Evolutionary conservation across 441 rosid genomes (phyloP), one percentile per base, ranked within the genome.

Genomic region (Dalechampia spathulata): DNA sequence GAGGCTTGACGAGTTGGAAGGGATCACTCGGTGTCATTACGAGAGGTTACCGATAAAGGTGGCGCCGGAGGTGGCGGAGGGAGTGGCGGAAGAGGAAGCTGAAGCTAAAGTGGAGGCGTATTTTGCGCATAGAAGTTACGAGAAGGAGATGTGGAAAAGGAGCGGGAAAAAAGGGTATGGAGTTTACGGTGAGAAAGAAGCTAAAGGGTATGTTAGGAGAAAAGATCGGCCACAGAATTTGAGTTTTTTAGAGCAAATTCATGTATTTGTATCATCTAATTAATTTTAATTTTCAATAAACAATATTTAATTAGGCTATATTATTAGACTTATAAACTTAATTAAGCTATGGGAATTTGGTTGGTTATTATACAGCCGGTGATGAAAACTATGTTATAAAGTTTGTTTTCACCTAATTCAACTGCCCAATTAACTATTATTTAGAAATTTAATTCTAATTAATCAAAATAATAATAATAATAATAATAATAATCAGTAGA

Each of bases 1-100:
- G 8, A 72, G 82, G 11, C 70, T 87, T 6, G 96, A 87, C 36
- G 93, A 87, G 57, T 71, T 88, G 37, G 93, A 88, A 63, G 90
- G 96, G 39, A 81, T 80, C 11, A 63, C 38, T 7, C 65, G 72
- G 1, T 86, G 85, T 0, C 96, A 88, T 72, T 88, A 88, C 78
- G 77, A 76, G 38, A 50, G 87, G 12, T 75, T 60, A 1, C 77
- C 71, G 32, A 74, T 83, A 27, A 63, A 22, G 13, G 50, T 85
- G 51, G 55, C 42, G 1, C 10, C 40, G 23, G 25, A 1, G 23
- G 2, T 1, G 23, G 37, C 13, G 5, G 63, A 30, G 4, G 23
- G 7, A 25, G 23, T 5, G n/a, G 37, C 11, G 22, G 49, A 19
- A 2, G 61, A 13, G 11, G 61, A 30, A 30, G 34, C 34, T 4